Conservation (phyloP, 1,284 basidiomycete genomes). For the Grifola frondosa region DNA sequence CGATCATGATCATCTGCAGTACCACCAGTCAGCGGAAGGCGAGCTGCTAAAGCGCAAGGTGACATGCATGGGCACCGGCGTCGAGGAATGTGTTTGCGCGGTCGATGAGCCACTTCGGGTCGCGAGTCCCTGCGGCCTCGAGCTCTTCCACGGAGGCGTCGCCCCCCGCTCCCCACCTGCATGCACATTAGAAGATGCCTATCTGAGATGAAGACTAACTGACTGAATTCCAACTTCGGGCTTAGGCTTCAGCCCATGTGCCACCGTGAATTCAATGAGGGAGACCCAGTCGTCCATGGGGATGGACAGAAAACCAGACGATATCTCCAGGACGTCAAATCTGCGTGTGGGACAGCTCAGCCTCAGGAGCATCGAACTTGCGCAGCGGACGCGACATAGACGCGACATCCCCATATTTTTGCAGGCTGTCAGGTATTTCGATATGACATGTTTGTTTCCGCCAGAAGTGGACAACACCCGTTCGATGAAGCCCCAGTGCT, state of each 20-base stretch:
- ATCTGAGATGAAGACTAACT: conserved; percentile 6
- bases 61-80: conserved; percentile 38
- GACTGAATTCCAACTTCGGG: conserved; percentile 44
- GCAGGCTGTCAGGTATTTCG: conserved; percentile 40
- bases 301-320: conserved; percentile 47
- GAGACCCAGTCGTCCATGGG: conserved; percentile 44
- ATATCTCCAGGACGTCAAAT: conserved; percentile 45
- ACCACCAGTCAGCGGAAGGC: neutral
- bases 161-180: conserved; percentile 43
- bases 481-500: conserved; percentile 46
- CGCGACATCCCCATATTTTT: conserved; percentile 36
- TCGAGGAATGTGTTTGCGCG: conserved; percentile 43
- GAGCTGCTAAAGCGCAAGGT: neutral
- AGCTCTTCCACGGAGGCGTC: conserved; percentile 41
- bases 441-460: conserved; percentile 35
- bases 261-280: conserved; percentile 41
- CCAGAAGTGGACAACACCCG: conserved; percentile 40
- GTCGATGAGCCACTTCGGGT: conserved; percentile 44
- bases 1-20: conserved; percentile 45
- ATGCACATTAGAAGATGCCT: neutral
- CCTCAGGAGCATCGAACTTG: too few species aligned
- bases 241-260: conserved; percentile 44
- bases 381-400: too few species aligned
- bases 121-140: conserved; percentile 41
- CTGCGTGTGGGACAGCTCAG: too few species aligned